These are phyloP conservation scores for Magnaporthiopsis incrustans DNA, from an alignment of 2,329 filamentous ascomycete genomes.

Conservation along the genomic window DNA sequence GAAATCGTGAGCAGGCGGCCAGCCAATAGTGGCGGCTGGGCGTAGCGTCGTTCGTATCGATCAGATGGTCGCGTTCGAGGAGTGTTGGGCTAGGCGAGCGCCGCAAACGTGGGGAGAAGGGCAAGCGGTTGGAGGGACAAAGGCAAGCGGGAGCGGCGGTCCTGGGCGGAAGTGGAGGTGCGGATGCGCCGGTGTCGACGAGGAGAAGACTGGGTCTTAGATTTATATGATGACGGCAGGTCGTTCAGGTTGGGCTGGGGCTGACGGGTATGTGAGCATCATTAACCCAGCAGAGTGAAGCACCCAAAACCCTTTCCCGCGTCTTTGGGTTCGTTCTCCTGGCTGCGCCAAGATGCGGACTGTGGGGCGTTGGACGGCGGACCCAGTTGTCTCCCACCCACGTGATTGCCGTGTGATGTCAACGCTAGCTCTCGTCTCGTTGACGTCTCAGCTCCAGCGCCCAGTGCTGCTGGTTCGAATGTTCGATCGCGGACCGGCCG, in stretches of 20 bases:
- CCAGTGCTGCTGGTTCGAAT: background rate
- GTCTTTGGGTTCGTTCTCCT: constrained; percentile 3
- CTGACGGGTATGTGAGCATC: background rate
- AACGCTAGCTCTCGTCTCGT: background rate
- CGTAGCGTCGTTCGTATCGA: background rate
- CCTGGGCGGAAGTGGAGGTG: too few relatives aligned
- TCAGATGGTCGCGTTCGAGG: too few relatives aligned
- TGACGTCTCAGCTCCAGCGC: background rate
- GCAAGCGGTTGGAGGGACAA: background rate
- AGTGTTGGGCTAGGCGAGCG: background rate
- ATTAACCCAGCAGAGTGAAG: background rate
- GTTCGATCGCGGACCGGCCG: background rate
- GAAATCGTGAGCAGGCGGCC: background rate
- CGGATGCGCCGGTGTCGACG: background rate
- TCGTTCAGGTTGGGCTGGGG: background rate
- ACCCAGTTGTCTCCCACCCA: background rate
- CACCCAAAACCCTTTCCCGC: constrained; percentile 5
- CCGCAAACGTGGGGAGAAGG: background rate
- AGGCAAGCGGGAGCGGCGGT: too few relatives aligned
- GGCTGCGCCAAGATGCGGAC: background rate
- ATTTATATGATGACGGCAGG: background rate
- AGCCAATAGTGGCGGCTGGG: background rate
- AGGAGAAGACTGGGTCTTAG: background rate
- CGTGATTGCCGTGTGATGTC: constrained; percentile 1
- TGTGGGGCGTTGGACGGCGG: background rate